phyloP scores from a whole-genome alignment of 2,329 filamentous ascomycete species.

The Monosporascus ibericus region DNA sequence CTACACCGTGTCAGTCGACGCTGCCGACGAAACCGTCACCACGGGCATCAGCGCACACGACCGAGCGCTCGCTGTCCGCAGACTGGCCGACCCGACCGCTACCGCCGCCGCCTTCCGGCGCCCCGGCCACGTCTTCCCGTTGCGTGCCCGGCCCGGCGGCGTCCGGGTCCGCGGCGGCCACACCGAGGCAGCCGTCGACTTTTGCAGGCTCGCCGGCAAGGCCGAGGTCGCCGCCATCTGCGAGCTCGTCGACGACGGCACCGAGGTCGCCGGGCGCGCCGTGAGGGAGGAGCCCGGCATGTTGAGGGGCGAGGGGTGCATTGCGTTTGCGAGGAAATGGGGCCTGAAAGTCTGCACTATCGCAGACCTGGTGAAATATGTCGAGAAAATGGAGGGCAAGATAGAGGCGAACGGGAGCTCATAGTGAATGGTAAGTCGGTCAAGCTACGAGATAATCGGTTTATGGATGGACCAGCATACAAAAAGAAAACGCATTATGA shows the following conservation, averaged over 20 bases:
- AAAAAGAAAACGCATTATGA: no score
- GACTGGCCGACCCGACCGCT: constrained; percentile 62
- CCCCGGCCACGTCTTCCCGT: constrained; percentile 85
- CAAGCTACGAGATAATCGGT: not conserved
- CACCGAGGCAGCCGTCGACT: constrained; percentile 88
- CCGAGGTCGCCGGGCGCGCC: constrained; percentile 61
- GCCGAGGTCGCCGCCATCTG: constrained; percentile 74
- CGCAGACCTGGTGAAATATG: constrained; percentile 74
- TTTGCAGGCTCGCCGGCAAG: constrained; percentile 81
- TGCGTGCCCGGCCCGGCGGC: constrained; percentile 73
- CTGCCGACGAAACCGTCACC: constrained; percentile 63
- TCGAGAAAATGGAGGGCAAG: constrained; percentile 70
- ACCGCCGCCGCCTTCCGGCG: constrained; percentile 61
- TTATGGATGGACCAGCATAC: constrained; percentile 1
- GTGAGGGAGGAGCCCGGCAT: constrained; percentile 68
- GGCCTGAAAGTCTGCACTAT: constrained; percentile 94
- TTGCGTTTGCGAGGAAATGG: constrained; percentile 82
- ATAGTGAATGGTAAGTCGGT: constrained; percentile 1
- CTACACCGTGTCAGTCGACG: constrained; percentile 87
- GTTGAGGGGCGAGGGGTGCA: constrained; percentile 83
- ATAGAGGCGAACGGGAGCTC: constrained; percentile 37
- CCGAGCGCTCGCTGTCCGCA: constrained; percentile 72
- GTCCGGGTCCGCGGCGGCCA: constrained; percentile 77
- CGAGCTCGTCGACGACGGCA: constrained; percentile 85
- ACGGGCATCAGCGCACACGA: constrained; percentile 91